phyloP scores from a whole-genome alignment of 306 rosid genomes.

The Cercis canadensis region DNA sequence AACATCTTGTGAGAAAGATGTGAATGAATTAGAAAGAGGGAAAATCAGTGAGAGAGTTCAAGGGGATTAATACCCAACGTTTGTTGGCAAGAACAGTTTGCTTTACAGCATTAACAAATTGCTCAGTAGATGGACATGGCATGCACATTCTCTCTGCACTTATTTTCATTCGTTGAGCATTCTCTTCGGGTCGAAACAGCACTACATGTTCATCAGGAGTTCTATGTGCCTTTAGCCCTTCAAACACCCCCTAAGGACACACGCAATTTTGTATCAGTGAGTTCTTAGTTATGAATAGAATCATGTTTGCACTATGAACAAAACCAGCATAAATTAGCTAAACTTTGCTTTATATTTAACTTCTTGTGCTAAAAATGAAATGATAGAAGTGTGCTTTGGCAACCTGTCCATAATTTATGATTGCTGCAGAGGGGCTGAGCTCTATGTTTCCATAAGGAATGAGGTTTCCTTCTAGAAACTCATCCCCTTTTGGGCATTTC shows the following conservation, averaged over 20 bases:
- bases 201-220: slow-evolving; percentile 54
- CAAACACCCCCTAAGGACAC: slow-evolving; percentile 61
- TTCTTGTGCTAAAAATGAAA: background rate
- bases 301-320: background rate
- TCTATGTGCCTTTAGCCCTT: slow-evolving; percentile 70
- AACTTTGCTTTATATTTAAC: too few relatives aligned
- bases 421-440: slow-evolving; percentile 55
- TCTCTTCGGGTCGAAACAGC: slow-evolving; percentile 66
- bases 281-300: background rate
- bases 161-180: slow-evolving; percentile 61
- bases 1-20: background rate
- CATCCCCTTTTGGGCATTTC: slow-evolving; percentile 42
- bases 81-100: slow-evolving; percentile 64
- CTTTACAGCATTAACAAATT: slow-evolving; percentile 65
- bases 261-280: background rate
- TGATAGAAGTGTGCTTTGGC: background rate
- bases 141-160: slow-evolving; percentile 75
- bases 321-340: too few relatives aligned
- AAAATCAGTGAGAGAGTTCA: too few relatives aligned
- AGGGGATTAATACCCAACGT: slow-evolving; percentile 55
- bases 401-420: slow-evolving; percentile 66
- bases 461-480: slow-evolving; percentile 43
- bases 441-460: slow-evolving; percentile 47
- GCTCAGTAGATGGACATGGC: slow-evolving; percentile 63
- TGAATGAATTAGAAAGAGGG: background rate